Base-by-base conservation (phyloP, 805 yeast genomes). In the Jamesozyma spencerorum region DNA sequence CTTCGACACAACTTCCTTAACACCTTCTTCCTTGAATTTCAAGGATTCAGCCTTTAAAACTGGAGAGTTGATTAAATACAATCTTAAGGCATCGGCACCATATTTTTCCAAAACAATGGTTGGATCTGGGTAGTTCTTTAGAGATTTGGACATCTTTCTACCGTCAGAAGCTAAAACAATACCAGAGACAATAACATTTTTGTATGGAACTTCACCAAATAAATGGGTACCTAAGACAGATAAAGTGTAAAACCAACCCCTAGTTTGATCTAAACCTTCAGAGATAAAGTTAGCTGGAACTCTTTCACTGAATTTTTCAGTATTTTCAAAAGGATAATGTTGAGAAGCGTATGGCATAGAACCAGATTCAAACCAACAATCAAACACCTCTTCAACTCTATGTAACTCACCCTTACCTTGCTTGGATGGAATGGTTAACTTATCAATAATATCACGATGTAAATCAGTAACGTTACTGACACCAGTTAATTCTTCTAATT, bases 351-450 rank as follows among this genome's bases (percentile, higher is more conserved):
- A 92, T 47, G 99, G 98, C 99, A 92, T 92, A 38, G 96, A 81
- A 51, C 99, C 99, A 15, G 96, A 86, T 71, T 92, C 99, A 60
- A 92, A 92, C 99, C 99, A 92, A 72, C 99, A 92, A 70, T 92
- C 99, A 60, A 92, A 92, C 36, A 92, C 99, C 67, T 92, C 97
- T 62, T 90, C 97, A 45, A 92, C 75, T 73, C 99, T 83, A 62
- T 68, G 82, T 66, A 92, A 75, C 18, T 60, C 69, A 51, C 97
- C 96, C 62, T 87, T 87, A 53, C 97, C 97, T 59, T 74, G 63
- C 57, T 79, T 72, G 5, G 97, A 88, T 43, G 97, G 97, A 56
- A 92, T 92, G 46, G 96, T 87, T 60, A 92, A 78, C 46, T 80
- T 71, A 60, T 92, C 99, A 55, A 92, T 87, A 54, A 66, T 73